phyloP scores from a whole-genome alignment of 1,284 basidiomycete genomes.

The Apiotrichum domesticum region DNA sequence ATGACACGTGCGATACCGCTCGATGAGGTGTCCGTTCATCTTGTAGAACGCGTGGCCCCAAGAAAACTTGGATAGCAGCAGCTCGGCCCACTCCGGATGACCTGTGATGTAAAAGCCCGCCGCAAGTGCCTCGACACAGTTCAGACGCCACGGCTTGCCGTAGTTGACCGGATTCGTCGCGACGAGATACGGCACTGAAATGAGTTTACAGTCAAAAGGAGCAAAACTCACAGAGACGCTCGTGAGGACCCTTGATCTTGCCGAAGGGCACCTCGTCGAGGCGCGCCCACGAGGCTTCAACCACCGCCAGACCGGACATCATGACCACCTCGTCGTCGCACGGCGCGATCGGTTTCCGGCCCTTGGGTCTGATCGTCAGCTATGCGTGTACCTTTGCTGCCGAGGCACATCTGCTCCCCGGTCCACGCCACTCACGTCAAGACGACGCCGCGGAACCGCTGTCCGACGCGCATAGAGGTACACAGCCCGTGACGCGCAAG shows the following conservation, averaged over 20 bases:
- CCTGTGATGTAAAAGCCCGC: constrained; percentile 89
- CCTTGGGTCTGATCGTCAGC: constrained; percentile 66
- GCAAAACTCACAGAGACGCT: constrained; percentile 76
- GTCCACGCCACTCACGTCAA: constrained; percentile 63
- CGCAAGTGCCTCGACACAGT: constrained; percentile 87
- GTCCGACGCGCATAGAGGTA: constrained; percentile 73
- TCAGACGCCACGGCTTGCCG: constrained; percentile 85
- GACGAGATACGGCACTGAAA: constrained; percentile 78
- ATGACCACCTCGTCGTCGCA: constrained; percentile 76
- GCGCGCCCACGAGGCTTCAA: constrained; percentile 96
- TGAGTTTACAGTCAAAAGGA: constrained; percentile 68
- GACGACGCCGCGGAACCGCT: constrained; percentile 84
- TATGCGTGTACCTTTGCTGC: not conserved
- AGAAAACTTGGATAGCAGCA: constrained; percentile 68
- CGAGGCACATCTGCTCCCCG: too few relatives aligned
- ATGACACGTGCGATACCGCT: constrained; percentile 65
- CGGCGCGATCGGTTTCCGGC: constrained; percentile 70
- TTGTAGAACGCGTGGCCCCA: constrained; percentile 82
- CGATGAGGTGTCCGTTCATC: constrained; percentile 68
- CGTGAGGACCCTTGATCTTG: constrained; percentile 88
- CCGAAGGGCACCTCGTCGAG: constrained; percentile 89
- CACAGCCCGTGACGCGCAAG: constrained; percentile 79
- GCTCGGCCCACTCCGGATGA: constrained; percentile 70
- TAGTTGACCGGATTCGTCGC: constrained; percentile 94
- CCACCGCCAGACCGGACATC: constrained; percentile 78